phyloP scores from a whole-genome alignment of 2,329 filamentous ascomycete species.

The Fusarium burgessii region DNA sequence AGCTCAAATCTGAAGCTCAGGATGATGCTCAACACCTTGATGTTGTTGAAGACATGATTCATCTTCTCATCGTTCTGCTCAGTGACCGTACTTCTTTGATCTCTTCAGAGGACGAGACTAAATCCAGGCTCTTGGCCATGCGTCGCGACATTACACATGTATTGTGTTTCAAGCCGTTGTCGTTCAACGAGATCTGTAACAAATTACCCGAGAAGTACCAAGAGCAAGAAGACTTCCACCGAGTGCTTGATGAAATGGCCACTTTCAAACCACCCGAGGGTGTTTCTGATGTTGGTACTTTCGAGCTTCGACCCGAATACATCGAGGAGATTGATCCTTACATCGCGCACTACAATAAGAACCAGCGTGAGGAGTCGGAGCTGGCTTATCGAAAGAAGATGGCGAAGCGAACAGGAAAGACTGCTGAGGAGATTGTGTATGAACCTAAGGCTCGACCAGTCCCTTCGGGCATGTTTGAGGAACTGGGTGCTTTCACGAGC shows the following conservation, averaged over 20 bases:
- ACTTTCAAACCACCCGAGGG: slow-evolving; percentile 92
- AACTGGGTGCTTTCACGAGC: slow-evolving; percentile 82
- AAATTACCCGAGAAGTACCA: slow-evolving; percentile 90
- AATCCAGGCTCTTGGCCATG: slow-evolving; percentile 77
- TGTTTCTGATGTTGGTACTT: slow-evolving; percentile 90
- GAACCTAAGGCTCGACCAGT: slow-evolving; percentile 87
- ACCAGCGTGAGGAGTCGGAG: slow-evolving; percentile 96
- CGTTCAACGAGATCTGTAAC: slow-evolving; percentile 89
- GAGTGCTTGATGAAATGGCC: slow-evolving; percentile 87
- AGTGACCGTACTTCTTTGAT: slow-evolving; percentile 88
- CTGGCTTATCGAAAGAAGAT: slow-evolving; percentile 87
- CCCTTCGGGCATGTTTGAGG: slow-evolving; percentile 79
- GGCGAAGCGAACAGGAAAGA: slow-evolving; percentile 87
- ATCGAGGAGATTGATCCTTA: slow-evolving; percentile 94
- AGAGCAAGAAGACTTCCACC: slow-evolving; percentile 89
- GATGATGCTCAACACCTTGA: slow-evolving; percentile 92
- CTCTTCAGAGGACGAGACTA: slow-evolving; percentile 72
- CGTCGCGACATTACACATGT: slow-evolving; percentile 93
- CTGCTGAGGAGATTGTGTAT: slow-evolving; percentile 85
- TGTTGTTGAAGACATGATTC: slow-evolving; percentile 94
- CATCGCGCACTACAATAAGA: slow-evolving; percentile 95
- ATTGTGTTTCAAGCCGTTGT: slow-evolving; percentile 94
- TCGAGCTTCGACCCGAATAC: slow-evolving; percentile 88
- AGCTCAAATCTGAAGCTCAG: slow-evolving; percentile 76
- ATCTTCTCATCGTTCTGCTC: slow-evolving; percentile 89